Evolutionary conservation across 1,139 yeast species (phyloP), one percentile per base, ranked within the genome.

Genomic region (Debaryomyces nepalensis): DNA sequence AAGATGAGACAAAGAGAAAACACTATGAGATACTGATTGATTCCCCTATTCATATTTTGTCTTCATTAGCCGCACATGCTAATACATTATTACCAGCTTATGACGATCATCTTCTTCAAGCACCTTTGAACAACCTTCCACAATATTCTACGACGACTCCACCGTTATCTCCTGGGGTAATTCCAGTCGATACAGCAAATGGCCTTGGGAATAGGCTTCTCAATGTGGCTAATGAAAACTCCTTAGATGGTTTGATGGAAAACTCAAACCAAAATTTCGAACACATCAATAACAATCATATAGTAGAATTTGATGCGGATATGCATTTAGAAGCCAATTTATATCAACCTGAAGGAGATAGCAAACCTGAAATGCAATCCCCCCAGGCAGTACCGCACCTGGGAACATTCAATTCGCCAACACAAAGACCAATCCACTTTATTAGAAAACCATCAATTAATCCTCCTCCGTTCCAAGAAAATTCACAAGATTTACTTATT

Each of bases 21-120:
- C 97, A 89, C 60, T 93, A 86, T 58, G 98, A 93, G 64, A 85
- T 93, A 36, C 83, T 88, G 48, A 88, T 91, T 48, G 98, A 93
- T 61, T 86, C 96, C 7, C 97, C 97, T 5, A 81, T 90, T 48
- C 95, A 87, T 54, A 70, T 89, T 4, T 68, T 88, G 39, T 82
- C 87, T 20, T 71, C 75, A 12, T 55, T 71, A 32, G 86, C 90
- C 41, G 85, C 88, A 2, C 91, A 84, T 59, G 86, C 86, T 10
- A 84, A 85, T 53, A 84, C 91, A 0, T 61, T 84, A 30, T 64
- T 85, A 41, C 88, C 84, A 1, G 79, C 82, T 1, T 79, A 79
- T 53, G 74, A 64, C 32, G 70, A 67, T 35, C 53, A 55, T 37
- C 40, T 56, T 39, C 54, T 41, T 66, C 21, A 58, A 21, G 41